These are phyloP conservation scores for Umbelopsis sp. DNA, from an alignment of 192 early-diverging fungal species.

Conservation along the genomic window DNA sequence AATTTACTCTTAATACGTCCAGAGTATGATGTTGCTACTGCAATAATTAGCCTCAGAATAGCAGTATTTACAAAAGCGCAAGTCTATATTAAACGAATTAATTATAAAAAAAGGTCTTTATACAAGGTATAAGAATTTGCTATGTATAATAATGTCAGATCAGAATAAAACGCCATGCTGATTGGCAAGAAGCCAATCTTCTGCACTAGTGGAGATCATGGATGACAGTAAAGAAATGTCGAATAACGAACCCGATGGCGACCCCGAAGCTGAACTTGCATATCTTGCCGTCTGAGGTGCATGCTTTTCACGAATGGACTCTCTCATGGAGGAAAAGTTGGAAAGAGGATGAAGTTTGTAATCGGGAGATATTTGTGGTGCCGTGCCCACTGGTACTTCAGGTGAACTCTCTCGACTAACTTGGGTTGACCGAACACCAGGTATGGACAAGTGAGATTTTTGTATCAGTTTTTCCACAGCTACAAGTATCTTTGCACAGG, in stretches of 20 bases:
- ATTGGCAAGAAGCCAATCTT: conserved; percentile 10
- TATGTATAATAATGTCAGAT: not conserved
- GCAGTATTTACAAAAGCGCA: too few relatives aligned
- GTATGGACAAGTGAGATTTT: not conserved
- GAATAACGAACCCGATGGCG: not conserved
- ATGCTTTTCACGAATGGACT: conserved; percentile 11
- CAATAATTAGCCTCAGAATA: too few relatives aligned
- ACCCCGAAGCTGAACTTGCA: not conserved
- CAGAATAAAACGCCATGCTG: conserved; percentile 3
- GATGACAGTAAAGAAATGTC: conserved; percentile 13
- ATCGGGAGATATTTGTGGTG: conserved; percentile 13
- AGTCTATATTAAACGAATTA: not conserved
- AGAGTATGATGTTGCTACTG: too few relatives aligned
- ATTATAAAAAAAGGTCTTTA: not conserved
- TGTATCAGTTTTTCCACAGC: not conserved
- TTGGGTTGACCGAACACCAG: not conserved
- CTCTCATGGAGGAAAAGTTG: conserved; percentile 2
- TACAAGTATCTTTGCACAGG: not conserved
- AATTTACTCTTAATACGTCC: too few relatives aligned
- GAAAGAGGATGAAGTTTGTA: conserved; percentile 20
- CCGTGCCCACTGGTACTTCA: not conserved
- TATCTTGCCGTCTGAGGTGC: conserved; percentile 9
- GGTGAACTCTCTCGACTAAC: conserved; percentile 3
- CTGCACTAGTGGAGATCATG: conserved; percentile 1
- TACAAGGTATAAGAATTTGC: not conserved